Evolutionary conservation across 2,329 filamentous ascomycete genomes (phyloP).

Genomic region (Calycina marina): DNA sequence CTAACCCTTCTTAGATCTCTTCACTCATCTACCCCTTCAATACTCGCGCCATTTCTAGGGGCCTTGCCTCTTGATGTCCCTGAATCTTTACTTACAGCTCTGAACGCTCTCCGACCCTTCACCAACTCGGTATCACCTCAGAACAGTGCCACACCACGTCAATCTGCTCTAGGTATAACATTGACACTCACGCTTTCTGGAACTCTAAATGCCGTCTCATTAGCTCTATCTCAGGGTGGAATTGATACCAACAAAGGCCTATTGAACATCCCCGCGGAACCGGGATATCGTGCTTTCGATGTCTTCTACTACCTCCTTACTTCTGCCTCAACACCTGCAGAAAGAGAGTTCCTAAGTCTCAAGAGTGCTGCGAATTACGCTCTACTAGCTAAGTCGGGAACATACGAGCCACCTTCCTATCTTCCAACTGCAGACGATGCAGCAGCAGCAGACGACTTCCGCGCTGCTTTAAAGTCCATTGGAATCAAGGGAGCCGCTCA

Average conservation of each 20-base stretch:
- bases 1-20: conserved; percentile 47
- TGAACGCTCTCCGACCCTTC: conserved; percentile 76
- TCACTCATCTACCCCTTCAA: conserved; percentile 74
- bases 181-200: conserved; percentile 73
- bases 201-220: conserved; percentile 56
- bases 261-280: conserved; percentile 61
- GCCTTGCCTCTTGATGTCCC: conserved; percentile 71
- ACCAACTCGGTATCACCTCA: conserved; percentile 74
- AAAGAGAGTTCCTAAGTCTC: conserved; percentile 76
- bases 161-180: conserved; percentile 67
- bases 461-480: conserved; percentile 72
- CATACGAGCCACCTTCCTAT: conserved; percentile 75
- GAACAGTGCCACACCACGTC: conserved; percentile 71
- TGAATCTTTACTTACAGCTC: conserved; percentile 56
- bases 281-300: conserved; percentile 85
- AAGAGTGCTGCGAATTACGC: conserved; percentile 64
- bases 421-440: conserved; percentile 85
- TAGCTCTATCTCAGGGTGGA: conserved; percentile 74
- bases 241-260: conserved; percentile 74
- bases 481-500: conserved; percentile 81
- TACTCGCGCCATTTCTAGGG: conserved; percentile 67
- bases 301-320: conserved; percentile 96
- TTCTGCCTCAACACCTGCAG: conserved; percentile 74
- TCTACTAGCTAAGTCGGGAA: conserved; percentile 68
- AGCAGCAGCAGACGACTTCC: conserved; percentile 86